Conservation (phyloP, 371 early-diverging fungal genomes). For the Haplosporangium sp. region DNA sequence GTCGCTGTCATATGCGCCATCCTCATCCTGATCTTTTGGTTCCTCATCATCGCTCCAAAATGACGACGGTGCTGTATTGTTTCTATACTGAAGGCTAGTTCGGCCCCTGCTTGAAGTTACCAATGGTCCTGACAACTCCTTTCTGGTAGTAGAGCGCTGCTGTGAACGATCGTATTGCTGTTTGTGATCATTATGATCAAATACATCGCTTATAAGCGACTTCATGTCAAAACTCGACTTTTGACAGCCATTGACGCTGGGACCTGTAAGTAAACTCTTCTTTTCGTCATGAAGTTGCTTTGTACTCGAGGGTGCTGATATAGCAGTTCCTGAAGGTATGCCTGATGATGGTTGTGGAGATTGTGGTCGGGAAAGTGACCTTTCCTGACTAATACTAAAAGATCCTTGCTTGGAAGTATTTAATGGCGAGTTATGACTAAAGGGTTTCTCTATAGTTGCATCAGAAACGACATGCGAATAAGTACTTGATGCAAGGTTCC, state of each 20-base stretch:
- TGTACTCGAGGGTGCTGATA: neutral
- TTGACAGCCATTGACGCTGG: neutral
- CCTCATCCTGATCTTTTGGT: neutral
- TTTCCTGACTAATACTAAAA: slow-evolving; percentile 11
- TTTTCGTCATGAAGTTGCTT: neutral
- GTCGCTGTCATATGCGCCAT: neutral
- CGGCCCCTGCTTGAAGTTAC: neutral
- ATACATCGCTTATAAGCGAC: slow-evolving; percentile 10
- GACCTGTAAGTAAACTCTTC: neutral
- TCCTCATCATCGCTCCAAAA: slow-evolving; percentile 30
- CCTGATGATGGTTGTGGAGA: slow-evolving; percentile 8
- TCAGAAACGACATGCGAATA: too few relatives aligned
- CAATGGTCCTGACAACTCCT: neutral
- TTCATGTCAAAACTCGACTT: slow-evolving; percentile 33
- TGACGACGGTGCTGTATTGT: neutral
- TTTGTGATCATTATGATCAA: neutral
- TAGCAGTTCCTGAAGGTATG: neutral
- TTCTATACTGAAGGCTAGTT: slow-evolving; percentile 10
- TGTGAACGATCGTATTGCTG: neutral
- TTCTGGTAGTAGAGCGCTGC: neutral
- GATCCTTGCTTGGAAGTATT: slow-evolving; percentile 11
- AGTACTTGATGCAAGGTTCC: neutral
- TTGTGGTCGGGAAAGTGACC: slow-evolving; percentile 18
- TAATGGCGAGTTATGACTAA: slow-evolving; percentile 1
- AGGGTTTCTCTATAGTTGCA: too few relatives aligned